Percentiles rank a stretch among this genome's conserved stretches.
Evolutionary conservation across 352 stramenopile genomes (phyloP).

Genomic region (Chrysophaeum taylorii): DNA sequence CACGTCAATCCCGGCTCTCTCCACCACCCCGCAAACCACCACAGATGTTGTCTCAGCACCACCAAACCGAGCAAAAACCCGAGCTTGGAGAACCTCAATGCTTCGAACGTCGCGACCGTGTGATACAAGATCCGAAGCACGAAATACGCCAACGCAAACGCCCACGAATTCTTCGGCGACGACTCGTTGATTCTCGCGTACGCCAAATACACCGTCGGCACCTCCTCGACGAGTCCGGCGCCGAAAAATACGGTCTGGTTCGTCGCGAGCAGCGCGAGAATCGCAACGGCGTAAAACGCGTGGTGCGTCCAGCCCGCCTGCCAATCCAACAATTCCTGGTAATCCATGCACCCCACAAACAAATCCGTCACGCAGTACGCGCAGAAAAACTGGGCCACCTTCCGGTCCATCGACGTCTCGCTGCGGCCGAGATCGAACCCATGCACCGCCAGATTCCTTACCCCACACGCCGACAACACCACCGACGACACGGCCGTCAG

Average conservation of each 20-base stretch:
- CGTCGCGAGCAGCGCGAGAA: background rate
- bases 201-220: background rate
- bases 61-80: background rate
- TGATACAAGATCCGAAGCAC: slow-evolving; percentile 4
- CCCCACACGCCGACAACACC: background rate
- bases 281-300: background rate
- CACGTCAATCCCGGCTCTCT: background rate
- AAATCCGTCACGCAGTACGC: slow-evolving; percentile 4
- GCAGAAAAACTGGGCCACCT: background rate
- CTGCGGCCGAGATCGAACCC: background rate
- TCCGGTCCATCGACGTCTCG: background rate
- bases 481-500: slow-evolving; percentile 4
- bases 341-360: background rate
- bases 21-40: slow-evolving; percentile 11
- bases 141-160: background rate
- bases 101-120: background rate
- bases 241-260: background rate
- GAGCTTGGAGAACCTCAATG: background rate
- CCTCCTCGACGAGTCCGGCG: slow-evolving; percentile 4
- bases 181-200: background rate
- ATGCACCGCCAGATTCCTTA: background rate
- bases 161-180: background rate
- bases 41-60: background rate
- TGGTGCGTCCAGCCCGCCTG: slow-evolving; percentile 8
- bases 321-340: background rate